Evolutionary conservation across 2,329 filamentous ascomycete species (phyloP).

Genomic region (Fusarium sp.): DNA sequence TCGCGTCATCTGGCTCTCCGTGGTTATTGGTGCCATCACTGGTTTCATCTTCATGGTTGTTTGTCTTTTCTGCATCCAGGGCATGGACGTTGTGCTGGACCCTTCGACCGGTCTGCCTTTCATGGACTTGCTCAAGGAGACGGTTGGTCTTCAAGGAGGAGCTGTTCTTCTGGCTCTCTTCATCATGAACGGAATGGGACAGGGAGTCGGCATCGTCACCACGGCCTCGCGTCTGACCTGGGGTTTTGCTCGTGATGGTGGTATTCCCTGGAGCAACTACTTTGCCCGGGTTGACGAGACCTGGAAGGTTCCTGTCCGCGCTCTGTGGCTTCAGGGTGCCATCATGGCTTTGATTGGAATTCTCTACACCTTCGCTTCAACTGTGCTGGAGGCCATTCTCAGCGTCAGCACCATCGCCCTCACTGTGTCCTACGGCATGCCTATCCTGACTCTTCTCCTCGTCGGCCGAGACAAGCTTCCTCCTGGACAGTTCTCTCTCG

Average conservation of each 20-base stretch:
- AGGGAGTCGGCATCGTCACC: constrained; percentile 63
- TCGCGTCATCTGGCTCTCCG: constrained; percentile 63
- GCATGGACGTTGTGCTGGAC: constrained; percentile 55
- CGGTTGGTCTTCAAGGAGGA: constrained; percentile 52
- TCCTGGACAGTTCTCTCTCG: constrained; percentile 58
- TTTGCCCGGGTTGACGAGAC: constrained; percentile 56
- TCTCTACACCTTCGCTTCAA: constrained; percentile 65
- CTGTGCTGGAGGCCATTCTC: constrained; percentile 65
- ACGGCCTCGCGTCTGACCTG: constrained; percentile 65
- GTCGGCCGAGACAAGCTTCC: constrained; percentile 66
- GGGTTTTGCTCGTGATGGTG: constrained; percentile 67
- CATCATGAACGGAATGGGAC: constrained; percentile 66
- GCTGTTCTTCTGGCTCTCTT: constrained; percentile 62
- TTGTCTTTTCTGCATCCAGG: constrained; percentile 63
- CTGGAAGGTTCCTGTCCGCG: constrained; percentile 65
- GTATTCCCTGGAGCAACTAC: constrained; percentile 58
- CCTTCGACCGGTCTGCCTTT: constrained; percentile 59
- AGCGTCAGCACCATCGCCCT: constrained; percentile 68
- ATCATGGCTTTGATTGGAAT: constrained; percentile 60
- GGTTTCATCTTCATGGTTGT: constrained; percentile 65
- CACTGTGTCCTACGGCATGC: constrained; percentile 62
- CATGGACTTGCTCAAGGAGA: constrained; percentile 58
- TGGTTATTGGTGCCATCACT: constrained; percentile 60
- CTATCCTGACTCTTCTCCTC: constrained; percentile 60
- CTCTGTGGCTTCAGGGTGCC: constrained; percentile 64